Percentiles rank a stretch among this genome's conserved stretches.
phyloP scores from a whole-genome alignment of 768 basidiomycete species.

The Trametes cubensis region DNA sequence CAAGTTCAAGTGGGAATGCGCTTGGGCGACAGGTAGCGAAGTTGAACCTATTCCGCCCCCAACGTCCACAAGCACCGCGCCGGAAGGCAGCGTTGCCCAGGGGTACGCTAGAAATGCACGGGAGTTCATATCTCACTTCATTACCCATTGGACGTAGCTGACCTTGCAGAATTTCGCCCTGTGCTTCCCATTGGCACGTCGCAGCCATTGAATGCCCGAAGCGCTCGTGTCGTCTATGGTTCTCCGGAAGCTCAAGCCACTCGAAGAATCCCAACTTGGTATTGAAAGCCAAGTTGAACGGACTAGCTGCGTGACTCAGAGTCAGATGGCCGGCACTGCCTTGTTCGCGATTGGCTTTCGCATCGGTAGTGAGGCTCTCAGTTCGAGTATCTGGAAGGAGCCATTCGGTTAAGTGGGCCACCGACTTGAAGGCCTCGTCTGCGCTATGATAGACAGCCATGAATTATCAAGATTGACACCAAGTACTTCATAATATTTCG shows the following conservation, averaged over 20 bases:
- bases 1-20: constrained; percentile 14
- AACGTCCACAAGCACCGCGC: constrained; percentile 18
- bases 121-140: too few relatives aligned
- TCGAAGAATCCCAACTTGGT: neutral
- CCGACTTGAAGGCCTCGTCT: constrained; percentile 66
- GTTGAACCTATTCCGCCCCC: constrained; percentile 18
- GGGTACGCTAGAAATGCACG: constrained; percentile 34
- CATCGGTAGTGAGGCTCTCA: too few relatives aligned
- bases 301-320: constrained; percentile 35
- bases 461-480: too few relatives aligned
- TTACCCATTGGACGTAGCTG: constrained; percentile 27
- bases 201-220: constrained; percentile 79
- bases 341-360: too few relatives aligned
- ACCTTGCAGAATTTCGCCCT: constrained; percentile 45
- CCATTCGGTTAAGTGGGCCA: constrained; percentile 70
- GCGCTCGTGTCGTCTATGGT: constrained; percentile 45
- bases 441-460: neutral
- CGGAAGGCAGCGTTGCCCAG: constrained; percentile 15
- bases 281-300: constrained; percentile 60
- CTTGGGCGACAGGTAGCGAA: constrained; percentile 12
- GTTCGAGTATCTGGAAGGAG: constrained; percentile 24
- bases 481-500: constrained; percentile 42
- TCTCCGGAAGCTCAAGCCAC: constrained; percentile 66
- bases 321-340: too few relatives aligned
- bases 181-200: constrained; percentile 67